A percentile compares a stretch with the other conserved stretches of the same genome.
Evolutionary conservation across 768 basidiomycete species (phyloP).

Genomic region (Auricularia sp.): DNA sequence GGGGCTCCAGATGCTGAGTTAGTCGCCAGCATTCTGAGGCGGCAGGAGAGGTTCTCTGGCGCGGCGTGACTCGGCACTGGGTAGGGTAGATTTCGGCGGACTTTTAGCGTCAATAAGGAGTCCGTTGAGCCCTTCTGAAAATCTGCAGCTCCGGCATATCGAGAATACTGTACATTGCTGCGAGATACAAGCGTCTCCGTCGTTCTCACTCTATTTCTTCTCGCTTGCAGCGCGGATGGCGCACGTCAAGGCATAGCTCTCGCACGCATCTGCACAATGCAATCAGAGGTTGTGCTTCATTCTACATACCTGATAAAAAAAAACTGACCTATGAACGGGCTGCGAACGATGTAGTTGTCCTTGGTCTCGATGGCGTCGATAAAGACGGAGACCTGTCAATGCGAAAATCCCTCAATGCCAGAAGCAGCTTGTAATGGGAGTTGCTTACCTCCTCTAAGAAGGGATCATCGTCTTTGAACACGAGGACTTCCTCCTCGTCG

Average conservation of each 20-base stretch:
- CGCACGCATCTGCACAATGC: conserved; percentile 55
- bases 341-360: conserved; percentile 79
- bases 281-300: conserved; percentile 4
- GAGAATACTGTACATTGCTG: no score
- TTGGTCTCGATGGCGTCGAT: conserved; percentile 87
- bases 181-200: no score
- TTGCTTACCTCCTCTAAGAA: conserved; percentile 75
- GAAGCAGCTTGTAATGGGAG: not conserved
- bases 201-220: not conserved
- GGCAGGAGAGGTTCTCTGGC: no score
- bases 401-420: not conserved
- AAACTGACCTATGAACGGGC: conserved; percentile 64
- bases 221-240: conserved; percentile 79
- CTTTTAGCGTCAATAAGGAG: no score
- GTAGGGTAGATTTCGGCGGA: no score
- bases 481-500: conserved; percentile 59
- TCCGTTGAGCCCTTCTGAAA: no score
- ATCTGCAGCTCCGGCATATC: no score
- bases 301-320: conserved; percentile 2
- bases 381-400: conserved; percentile 55
- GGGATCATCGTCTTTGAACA: conserved; percentile 77
- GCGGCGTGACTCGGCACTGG: no score
- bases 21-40: no score
- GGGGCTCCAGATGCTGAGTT: no score
- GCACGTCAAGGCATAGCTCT: conserved; percentile 88